These are phyloP conservation scores for Suhomyces canberraensis DNA, from an alignment of 805 yeast species.

Conservation along the genomic window DNA sequence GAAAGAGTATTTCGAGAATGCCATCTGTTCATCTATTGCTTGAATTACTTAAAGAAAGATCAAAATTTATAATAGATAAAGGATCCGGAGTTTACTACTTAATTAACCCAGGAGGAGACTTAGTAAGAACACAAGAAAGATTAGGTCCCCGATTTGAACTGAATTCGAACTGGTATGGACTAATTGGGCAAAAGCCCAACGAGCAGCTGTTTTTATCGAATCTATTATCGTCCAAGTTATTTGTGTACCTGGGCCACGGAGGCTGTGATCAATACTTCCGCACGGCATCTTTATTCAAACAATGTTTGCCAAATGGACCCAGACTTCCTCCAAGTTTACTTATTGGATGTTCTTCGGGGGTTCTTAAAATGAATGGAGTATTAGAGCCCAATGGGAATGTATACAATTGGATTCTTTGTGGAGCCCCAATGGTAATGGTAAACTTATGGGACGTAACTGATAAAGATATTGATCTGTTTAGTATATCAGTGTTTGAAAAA, in stretches of 20 bases:
- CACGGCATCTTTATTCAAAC: conserved; percentile 43
- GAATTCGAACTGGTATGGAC: conserved; percentile 49
- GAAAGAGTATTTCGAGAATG: conserved; percentile 63
- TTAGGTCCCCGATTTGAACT: conserved; percentile 45
- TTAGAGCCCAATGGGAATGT: conserved; percentile 77
- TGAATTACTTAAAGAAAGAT: conserved; percentile 27
- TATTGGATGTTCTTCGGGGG: conserved; percentile 90
- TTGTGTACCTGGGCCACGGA: conserved; percentile 90
- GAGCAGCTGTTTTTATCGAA: conserved; percentile 49
- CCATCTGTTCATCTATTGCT: conserved; percentile 56
- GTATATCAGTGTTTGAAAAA: conserved; percentile 52
- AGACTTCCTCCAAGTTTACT: conserved; percentile 60
- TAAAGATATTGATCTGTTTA: conserved; percentile 85
- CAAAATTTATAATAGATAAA: conserved; percentile 1
- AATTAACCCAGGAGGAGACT: conserved; percentile 81
- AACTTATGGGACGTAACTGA: conserved; percentile 97
- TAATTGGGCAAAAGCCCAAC: conserved; percentile 52
- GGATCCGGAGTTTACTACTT: conserved; percentile 44
- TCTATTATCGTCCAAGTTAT: conserved; percentile 43
- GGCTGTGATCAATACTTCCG: conserved; percentile 86
- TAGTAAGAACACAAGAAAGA: conserved; percentile 58
- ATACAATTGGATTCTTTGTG: conserved; percentile 71
- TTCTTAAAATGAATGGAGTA: conserved; percentile 52
- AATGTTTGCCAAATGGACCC: conserved; percentile 27
- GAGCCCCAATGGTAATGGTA: conserved; percentile 78